phyloP scores from a whole-genome alignment of 2,329 filamentous ascomycete species.

The Fusarium camptoceras region DNA sequence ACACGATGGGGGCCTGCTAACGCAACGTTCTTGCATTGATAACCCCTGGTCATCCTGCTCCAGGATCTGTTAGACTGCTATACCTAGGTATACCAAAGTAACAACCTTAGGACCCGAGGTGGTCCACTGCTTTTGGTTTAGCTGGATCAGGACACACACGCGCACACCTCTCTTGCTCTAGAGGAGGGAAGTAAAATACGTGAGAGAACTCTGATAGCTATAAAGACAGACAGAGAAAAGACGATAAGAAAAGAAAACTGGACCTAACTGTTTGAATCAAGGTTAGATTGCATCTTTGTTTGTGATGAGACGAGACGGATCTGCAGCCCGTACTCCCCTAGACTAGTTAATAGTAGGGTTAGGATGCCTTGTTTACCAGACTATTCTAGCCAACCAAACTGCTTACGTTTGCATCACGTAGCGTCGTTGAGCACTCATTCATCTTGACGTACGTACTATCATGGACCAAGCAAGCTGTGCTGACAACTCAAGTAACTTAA shows the following conservation, averaged over 20 bases:
- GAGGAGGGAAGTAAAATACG: constrained; percentile 13
- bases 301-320: constrained; percentile 40
- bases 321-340: constrained; percentile 27
- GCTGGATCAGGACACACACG: too few relatives aligned
- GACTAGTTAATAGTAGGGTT: neutral
- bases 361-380: constrained; percentile 15
- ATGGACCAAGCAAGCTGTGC: constrained; percentile 4
- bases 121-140: too few relatives aligned
- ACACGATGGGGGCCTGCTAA: constrained; percentile 27
- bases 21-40: constrained; percentile 15
- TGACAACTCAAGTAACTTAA: neutral
- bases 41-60: constrained; percentile 20
- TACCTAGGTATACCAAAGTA: too few relatives aligned
- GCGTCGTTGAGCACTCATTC: constrained; percentile 7
- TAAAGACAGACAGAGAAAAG: neutral
- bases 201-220: neutral
- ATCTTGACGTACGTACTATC: constrained; percentile 15
- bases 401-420: constrained; percentile 25
- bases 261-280: constrained; percentile 17
- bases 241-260: constrained; percentile 1
- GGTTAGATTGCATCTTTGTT: constrained; percentile 25
- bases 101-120: too few relatives aligned
- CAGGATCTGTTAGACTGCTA: too few relatives aligned
- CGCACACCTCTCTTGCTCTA: neutral
- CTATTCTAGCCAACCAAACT: neutral